Evolutionary conservation across 345 rosid genomes (phyloP), one percentile per base, ranked within the genome.

Genomic region (Salix suchowensis): DNA sequence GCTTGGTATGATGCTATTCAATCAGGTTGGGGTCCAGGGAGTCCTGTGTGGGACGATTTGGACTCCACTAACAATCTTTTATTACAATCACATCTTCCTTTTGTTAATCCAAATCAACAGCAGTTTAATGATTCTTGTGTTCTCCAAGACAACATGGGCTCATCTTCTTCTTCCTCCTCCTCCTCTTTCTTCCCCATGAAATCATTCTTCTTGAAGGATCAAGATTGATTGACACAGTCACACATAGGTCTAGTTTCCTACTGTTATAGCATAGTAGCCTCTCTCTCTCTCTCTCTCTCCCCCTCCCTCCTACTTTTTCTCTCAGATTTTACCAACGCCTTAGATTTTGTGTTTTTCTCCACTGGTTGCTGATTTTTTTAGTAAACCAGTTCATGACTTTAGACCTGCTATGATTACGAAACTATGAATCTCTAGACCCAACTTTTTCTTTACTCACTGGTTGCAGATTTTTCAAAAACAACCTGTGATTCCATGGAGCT

Each of bases 41-140:
- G 97, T 78, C 85, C 98, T 36, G 92, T 92, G 1, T 92, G 98
- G 98, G 98, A 94, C 82, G 95, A 94, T 79, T 77, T 96, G 76
- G 97, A 94, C 74, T 70, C 86, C 28, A 72, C 74, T 39, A 85
- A 84, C 81, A 86, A 82, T 79, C 84, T 88, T 54, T 77, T 87
- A 11, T 40, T 86, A 32, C 88, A 81, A 55, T 85, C 91, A 62
- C 85, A 85, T 18, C 85, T 89, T 62, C 89, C 89, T 15, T 88
- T 85, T 64, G 76, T 75, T 58, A 72, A 78, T 71, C 76, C 61
- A n/a, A 87, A 79, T 40, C 88, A 84, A 40, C 86, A 80, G 61
- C 81, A 82, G 50, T 81, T 78, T 40, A 61, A 44, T 44, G 86
- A 78, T 60, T 65, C 73, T 68, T 58, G 86, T 36, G 81, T 84